Evolutionary conservation across 2,329 filamentous ascomycete genomes (phyloP), one percentile per base, ranked within the genome.

Genomic region (Capronia epimyces): DNA sequence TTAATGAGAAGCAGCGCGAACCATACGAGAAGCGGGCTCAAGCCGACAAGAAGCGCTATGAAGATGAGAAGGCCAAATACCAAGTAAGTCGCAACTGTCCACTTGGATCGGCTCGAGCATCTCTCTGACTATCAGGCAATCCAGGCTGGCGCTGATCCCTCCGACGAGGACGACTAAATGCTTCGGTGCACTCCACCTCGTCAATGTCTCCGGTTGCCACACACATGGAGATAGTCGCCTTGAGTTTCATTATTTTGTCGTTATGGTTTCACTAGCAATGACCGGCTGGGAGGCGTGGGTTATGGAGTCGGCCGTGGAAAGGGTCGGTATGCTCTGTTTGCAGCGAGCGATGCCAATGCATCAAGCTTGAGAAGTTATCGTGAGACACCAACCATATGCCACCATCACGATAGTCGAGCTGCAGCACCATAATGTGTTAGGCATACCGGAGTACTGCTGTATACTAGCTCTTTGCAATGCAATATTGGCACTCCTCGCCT

Each of bases 11-110:
- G 80, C 88, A 97, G 73, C 89, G 91, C 65, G 76, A 79, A 58
- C 93, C 93, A 9, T 98, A 97, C 67, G 91, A 97, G 75, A 87
- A 88, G 70, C 97, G 97, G 85, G 93, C 93, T 68, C 88, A 87
- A 46, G 79, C 85, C 60, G 93, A 98, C 76, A 98, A 97, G 88
- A 95, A 97, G 85, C 86, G 93, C 57, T 98, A 97, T 70, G 91
- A 97, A 73, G 88, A 95, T 63, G 89, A 97, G 82, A 98, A 98
- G 82, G 84, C 86, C 62, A 87, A 82, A 60, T 98, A 95, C 79
- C 84, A 89, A 66, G 89, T 94, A 31, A 58, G 58, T 53, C n/a
- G 13, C 13, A 24, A 22, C 8, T 16, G 13, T 9, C 15, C 24
- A 25, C 31, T 16, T 7, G n/a, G 13, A 13, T 8, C 48, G 8